phyloP scores from a whole-genome alignment of 331 rosid genomes.

The Cydonia oblonga region DNA sequence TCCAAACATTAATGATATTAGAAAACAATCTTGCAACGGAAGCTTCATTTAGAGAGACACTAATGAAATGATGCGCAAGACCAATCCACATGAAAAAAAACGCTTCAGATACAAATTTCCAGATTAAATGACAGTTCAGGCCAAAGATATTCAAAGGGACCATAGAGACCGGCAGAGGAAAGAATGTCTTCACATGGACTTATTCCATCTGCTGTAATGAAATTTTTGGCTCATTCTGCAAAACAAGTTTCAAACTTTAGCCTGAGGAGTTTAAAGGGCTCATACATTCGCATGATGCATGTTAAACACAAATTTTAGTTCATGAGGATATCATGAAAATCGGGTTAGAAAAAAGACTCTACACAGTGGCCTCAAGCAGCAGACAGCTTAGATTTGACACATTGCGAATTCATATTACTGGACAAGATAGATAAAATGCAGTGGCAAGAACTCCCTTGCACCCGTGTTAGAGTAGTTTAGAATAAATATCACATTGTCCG shows the following conservation, averaged over 20 bases:
- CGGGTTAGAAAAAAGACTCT: neutral
- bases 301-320: neutral
- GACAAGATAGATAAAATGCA: neutral
- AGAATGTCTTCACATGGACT: neutral
- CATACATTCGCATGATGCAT: neutral
- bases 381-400: neutral
- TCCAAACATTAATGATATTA: neutral
- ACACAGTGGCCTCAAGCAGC: neutral
- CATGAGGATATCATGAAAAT: neutral
- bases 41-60: neutral
- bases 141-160: neutral
- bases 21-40: neutral
- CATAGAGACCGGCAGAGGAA: neutral
- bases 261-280: neutral
- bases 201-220: neutral
- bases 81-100: neutral
- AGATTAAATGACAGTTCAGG: neutral
- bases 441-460: neutral
- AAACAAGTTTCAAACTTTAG: neutral
- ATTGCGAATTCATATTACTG: neutral
- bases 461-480: neutral
- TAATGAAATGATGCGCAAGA: neutral
- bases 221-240: neutral
- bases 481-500: neutral
- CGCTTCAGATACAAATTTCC: too few species aligned